These are phyloP conservation scores for Neonectria punicea DNA, from an alignment of 2,329 filamentous ascomycete species.

Conservation along the genomic window DNA sequence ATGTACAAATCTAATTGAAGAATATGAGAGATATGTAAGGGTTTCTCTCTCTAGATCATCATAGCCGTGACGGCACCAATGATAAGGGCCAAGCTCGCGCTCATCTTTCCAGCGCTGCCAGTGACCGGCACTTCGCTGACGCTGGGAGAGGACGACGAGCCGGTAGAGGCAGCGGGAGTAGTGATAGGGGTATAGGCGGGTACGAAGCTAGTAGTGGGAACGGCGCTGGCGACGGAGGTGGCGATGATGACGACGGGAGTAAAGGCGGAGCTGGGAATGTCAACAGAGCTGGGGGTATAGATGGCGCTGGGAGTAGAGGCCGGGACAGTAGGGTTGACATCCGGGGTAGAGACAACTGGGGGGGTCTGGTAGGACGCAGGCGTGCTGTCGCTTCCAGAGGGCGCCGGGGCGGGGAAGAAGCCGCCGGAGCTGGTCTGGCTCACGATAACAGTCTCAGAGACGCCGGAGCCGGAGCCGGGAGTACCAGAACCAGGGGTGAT, in stretches of 20 bases:
- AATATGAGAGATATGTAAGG: background rate
- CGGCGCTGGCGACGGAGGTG: slow-evolving; percentile 7
- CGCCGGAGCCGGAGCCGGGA: background rate
- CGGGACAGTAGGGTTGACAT: background rate
- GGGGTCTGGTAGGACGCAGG: background rate
- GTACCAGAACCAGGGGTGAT: background rate
- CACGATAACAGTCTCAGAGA: background rate
- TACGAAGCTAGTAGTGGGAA: slow-evolving; percentile 5
- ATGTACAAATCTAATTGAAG: slow-evolving; percentile 12
- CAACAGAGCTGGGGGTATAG: slow-evolving; percentile 3
- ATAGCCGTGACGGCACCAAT: slow-evolving; percentile 21
- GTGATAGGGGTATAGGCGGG: slow-evolving; percentile 9
- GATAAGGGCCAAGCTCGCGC: slow-evolving; percentile 22
- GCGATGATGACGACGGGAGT: slow-evolving; percentile 6
- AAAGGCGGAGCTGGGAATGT: background rate
- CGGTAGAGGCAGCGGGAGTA: slow-evolving; percentile 5
- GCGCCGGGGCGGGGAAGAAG: slow-evolving; percentile 8
- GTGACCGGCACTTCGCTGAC: slow-evolving; percentile 15
- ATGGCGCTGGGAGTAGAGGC: slow-evolving; percentile 1
- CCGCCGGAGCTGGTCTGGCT: background rate
- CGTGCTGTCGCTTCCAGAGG: slow-evolving; percentile 4
- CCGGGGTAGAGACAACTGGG: background rate
- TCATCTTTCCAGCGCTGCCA: slow-evolving; percentile 21
- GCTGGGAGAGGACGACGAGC: slow-evolving; percentile 7
- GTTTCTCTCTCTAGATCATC: slow-evolving; percentile 26